Evolutionary conservation across 352 stramenopile genomes (phyloP).

Genomic region (Elongisporangium senticosum): DNA sequence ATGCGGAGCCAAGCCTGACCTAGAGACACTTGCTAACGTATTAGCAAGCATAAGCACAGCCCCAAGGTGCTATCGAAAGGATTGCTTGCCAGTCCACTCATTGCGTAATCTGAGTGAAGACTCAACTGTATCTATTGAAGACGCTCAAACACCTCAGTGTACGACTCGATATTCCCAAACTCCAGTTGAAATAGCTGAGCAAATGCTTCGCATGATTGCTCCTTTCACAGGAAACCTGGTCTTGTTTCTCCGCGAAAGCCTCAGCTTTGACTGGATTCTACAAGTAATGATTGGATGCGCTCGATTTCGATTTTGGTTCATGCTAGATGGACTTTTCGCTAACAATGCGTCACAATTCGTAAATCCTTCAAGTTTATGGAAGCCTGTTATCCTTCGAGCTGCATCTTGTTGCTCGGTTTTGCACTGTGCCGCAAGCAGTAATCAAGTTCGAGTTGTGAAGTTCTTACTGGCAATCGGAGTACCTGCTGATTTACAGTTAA

Average conservation of each 20-base stretch:
- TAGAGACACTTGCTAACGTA: slow-evolving; percentile 22
- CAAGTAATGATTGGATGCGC: slow-evolving; percentile 43
- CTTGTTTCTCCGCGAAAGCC: slow-evolving; percentile 29
- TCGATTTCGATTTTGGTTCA: slow-evolving; percentile 40
- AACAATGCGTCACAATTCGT: slow-evolving; percentile 25
- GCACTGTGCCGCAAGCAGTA: slow-evolving; percentile 40
- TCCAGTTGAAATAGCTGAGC: slow-evolving; percentile 10
- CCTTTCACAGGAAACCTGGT: slow-evolving; percentile 20
- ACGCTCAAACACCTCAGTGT: neutral
- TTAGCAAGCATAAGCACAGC: slow-evolving; percentile 20
- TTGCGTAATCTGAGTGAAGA: slow-evolving; percentile 8
- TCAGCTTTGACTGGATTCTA: slow-evolving; percentile 36
- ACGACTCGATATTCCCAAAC: slow-evolving; percentile 14
- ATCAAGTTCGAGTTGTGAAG: slow-evolving; percentile 29
- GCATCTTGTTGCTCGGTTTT: slow-evolving; percentile 36
- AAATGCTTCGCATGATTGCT: slow-evolving; percentile 25
- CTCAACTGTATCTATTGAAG: slow-evolving; percentile 10
- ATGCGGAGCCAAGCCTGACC: slow-evolving; percentile 23
- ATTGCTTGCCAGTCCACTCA: neutral
- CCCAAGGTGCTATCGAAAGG: slow-evolving; percentile 9
- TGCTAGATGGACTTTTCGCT: slow-evolving; percentile 37
- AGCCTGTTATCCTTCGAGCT: slow-evolving; percentile 36
- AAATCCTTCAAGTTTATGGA: slow-evolving; percentile 36
- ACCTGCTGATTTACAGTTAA: slow-evolving; percentile 24
- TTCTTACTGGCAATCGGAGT: slow-evolving; percentile 49